Evolutionary conservation across 2,329 filamentous ascomycete species (phyloP).

Genomic region (Phialemonium atrogriseum): DNA sequence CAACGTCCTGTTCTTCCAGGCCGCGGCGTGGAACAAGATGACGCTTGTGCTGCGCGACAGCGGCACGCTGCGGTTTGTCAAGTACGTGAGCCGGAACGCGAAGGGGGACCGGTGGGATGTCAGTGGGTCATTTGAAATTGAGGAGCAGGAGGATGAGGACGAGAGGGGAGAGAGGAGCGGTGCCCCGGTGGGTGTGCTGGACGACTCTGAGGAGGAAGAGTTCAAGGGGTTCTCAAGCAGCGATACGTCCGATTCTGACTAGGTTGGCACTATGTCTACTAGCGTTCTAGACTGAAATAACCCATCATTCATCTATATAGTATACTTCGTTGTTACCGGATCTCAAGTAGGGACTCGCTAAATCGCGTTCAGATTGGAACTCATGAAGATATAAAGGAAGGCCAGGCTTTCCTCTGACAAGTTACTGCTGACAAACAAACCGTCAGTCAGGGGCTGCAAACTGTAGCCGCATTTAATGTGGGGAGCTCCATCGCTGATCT

Average conservation of each 20-base stretch:
- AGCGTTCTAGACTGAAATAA: too few relatives aligned
- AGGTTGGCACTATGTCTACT: too few relatives aligned
- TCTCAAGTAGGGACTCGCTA: too few relatives aligned
- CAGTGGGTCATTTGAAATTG: slow-evolving; percentile 68
- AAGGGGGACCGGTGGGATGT: slow-evolving; percentile 91
- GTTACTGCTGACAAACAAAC: too few relatives aligned
- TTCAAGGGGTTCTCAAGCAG: slow-evolving; percentile 49
- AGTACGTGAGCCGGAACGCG: slow-evolving; percentile 80
- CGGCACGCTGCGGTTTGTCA: slow-evolving; percentile 85
- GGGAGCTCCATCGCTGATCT: too few relatives aligned
- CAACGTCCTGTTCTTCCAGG: slow-evolving; percentile 57
- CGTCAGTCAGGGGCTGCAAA: too few relatives aligned
- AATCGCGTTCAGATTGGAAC: too few relatives aligned
- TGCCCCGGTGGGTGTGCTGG: slow-evolving; percentile 22
- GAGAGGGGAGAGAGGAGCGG: slow-evolving; percentile 24
- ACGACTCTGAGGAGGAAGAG: slow-evolving; percentile 44
- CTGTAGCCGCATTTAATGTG: too few relatives aligned
- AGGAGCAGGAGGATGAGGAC: slow-evolving; percentile 39
- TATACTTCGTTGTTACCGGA: too few relatives aligned
- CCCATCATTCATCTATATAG: too few relatives aligned
- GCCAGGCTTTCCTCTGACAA: too few relatives aligned
- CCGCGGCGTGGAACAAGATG: slow-evolving; percentile 77
- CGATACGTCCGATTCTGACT: slow-evolving; percentile 27
- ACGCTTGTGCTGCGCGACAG: slow-evolving; percentile 83
- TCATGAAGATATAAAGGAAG: too few relatives aligned